Evolutionary conservation across 1,284 basidiomycete species (phyloP), one percentile per base, ranked within the genome.

Genomic region (Cystobasidium pallidum): DNA sequence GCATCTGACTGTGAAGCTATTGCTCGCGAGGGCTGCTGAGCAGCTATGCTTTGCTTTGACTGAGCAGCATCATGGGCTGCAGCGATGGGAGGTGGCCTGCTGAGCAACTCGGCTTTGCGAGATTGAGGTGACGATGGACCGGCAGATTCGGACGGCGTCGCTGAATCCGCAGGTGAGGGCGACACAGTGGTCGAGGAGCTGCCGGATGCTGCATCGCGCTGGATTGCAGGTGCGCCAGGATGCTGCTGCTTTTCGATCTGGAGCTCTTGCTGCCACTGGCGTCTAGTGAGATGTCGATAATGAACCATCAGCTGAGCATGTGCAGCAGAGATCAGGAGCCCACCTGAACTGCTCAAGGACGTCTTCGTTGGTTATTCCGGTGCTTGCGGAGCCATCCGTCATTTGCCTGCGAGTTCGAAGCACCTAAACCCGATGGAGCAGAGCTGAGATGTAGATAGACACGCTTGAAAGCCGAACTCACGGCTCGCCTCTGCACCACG

Each of bases 261-360:
- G 2, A 68, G 39, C 24, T 68, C 66, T 43, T 59, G 66, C 30
- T 52, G 34, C 66, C 52, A 58, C 49, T 58, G 66, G 43, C n/a
- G 59, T 45, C 54, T 71, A 58, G 21, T 17, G 24, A 34, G 54
- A 32, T n/a, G 21, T 47, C 17, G 41, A 24, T 4, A 34, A 6
- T 7, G n/a, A 11, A 17, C 24, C 3, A 3, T 34, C 7, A 41
- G 49, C 21, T 8, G 24, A 26, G 64, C 30, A 45, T 45, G 34
- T 15, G 24, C 2, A 66, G 21, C 11, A 66, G 13, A 28, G 2
- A 24, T 15, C 32, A 2, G 13, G 2, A 34, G 19, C 64, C 2
- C 64, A 66, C 64, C 64, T 66, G 64, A 66, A 66, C 36, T 57
- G 64, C 52, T 66, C 64, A 2, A 66, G 34, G 19, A 54, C 36